Evolutionary conservation across 257 asterid species (phyloP).

Genomic region (Eustoma russellianum): DNA sequence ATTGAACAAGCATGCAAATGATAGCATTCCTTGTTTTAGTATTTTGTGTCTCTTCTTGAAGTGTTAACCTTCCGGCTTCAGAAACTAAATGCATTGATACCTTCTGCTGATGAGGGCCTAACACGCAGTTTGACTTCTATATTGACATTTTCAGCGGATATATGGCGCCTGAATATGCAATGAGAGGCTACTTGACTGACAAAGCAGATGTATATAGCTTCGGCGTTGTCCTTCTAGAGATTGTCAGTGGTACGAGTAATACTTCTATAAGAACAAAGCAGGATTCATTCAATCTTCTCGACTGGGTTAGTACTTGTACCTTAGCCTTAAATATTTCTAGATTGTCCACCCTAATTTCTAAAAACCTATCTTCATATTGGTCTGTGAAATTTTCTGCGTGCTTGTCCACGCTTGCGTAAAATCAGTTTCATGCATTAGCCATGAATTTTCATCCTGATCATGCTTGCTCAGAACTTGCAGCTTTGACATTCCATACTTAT

Average conservation of each 20-base stretch:
- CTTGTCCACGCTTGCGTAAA: background rate
- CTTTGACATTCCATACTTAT: too few relatives aligned
- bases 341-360: background rate
- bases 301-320: conserved; percentile 42
- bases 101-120: too few relatives aligned
- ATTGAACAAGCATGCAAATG: too few relatives aligned
- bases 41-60: background rate
- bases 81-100: background rate
- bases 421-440: background rate
- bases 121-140: background rate
- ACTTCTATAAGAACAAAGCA: conserved; percentile 21
- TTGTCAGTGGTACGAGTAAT: conserved; percentile 24
- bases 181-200: conserved; percentile 28
- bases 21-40: too few relatives aligned
- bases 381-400: too few relatives aligned
- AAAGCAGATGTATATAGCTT: conserved; percentile 35
- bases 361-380: background rate
- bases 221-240: conserved; percentile 31
- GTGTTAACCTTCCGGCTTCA: background rate
- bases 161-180: conserved; percentile 39
- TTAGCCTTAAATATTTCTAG: background rate
- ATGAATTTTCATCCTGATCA: too few relatives aligned
- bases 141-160: conserved; percentile 20
- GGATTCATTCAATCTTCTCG: conserved; percentile 61
- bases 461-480: too few relatives aligned